Percentiles rank a stretch among this genome's conserved stretches.
Conservation (phyloP, 352 stramenopile genomes). For the Pythium biforme region DNA sequence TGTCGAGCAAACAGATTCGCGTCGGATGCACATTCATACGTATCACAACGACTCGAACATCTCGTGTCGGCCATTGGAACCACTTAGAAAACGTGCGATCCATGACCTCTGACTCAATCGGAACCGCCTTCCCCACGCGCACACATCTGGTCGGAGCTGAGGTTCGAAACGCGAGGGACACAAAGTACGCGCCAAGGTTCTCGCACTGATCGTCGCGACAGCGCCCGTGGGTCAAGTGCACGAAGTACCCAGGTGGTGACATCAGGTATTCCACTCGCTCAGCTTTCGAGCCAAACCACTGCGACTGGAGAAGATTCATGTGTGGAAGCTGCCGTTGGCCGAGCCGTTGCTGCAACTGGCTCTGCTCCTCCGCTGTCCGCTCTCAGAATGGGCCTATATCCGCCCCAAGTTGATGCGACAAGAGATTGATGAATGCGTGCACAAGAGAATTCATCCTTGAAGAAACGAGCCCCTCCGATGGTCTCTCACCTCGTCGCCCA, state of each 20-base stretch:
- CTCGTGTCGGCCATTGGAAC: neutral
- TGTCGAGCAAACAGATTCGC: neutral
- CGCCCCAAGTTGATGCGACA: too few species aligned
- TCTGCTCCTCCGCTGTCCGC: too few species aligned
- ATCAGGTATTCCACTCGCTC: neutral
- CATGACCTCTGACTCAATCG: neutral
- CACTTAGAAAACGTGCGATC: neutral
- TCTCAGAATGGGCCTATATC: too few species aligned
- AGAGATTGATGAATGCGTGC: too few species aligned
- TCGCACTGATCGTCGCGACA: neutral
- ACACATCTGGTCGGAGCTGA: neutral
- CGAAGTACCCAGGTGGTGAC: neutral
- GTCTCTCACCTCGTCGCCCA: too few species aligned
- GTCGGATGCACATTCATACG: neutral
- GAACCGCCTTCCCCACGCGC: neutral
- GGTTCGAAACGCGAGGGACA: neutral
- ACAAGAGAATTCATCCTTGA: too few species aligned
- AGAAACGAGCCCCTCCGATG: too few species aligned
- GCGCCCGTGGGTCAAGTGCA: slow-evolving; percentile 6
- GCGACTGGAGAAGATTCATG: slow-evolving; percentile 3
- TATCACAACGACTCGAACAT: neutral
- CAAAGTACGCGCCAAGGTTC: slow-evolving; percentile 4
- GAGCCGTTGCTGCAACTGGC: too few species aligned
- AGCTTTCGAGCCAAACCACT: neutral
- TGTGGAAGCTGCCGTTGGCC: neutral